These are phyloP conservation scores for Geotrichum europaeum DNA, from an alignment of 1,139 yeast genomes.

Conservation along the genomic window DNA sequence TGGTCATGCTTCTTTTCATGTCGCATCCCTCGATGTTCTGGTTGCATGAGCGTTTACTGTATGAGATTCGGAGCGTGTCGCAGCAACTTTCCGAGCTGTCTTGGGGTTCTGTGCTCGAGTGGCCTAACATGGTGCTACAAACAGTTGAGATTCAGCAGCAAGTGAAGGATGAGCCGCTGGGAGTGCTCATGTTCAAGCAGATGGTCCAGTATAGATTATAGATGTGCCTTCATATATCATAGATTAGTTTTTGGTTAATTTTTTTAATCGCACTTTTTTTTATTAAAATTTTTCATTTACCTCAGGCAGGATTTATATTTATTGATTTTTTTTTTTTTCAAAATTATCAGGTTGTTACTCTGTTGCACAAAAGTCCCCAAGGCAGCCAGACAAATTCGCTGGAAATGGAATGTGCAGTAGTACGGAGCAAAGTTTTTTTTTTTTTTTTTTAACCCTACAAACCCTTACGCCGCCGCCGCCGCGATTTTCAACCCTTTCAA, in stretches of 20 bases:
- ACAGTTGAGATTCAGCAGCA: conserved; percentile 5
- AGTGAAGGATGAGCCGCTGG: conserved; percentile 2
- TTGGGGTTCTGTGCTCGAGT: conserved; percentile 6
- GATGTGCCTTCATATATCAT: background rate
- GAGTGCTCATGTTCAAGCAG: conserved; percentile 8
- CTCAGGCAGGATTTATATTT: background rate
- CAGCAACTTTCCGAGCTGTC: background rate
- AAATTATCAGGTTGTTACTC: background rate
- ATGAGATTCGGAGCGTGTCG: conserved; percentile 3
- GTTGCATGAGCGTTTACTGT: conserved; percentile 6
- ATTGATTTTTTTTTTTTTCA: background rate
- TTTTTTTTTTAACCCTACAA: too few species aligned
- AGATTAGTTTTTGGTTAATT: background rate
- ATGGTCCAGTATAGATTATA: conserved; percentile 10
- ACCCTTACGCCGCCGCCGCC: background rate
- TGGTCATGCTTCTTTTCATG: conserved; percentile 6
- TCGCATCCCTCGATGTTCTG: conserved; percentile 6
- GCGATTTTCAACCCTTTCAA: background rate
- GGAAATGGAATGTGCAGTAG: background rate
- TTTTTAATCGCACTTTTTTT: background rate
- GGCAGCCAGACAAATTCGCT: background rate
- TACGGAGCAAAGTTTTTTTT: background rate
- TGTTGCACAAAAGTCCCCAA: background rate
- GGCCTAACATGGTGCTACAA: conserved; percentile 10
- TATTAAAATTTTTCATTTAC: too few species aligned